phyloP scores from a whole-genome alignment of 2,329 filamentous ascomycete species.

The Pseudogymnoascus verrucosus region DNA sequence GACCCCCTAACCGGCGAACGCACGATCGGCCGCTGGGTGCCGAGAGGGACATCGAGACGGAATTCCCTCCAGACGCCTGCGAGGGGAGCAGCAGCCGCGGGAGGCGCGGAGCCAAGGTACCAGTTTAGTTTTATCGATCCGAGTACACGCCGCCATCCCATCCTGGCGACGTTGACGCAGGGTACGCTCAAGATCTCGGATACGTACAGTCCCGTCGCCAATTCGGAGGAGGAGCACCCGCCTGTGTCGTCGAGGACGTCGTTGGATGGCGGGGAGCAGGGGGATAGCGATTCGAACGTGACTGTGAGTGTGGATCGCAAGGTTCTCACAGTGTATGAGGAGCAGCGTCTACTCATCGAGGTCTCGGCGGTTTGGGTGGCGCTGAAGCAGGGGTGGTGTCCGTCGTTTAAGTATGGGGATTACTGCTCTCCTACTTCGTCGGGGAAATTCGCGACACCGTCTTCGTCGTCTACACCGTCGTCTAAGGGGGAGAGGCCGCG shows the following conservation, averaged over 20 bases:
- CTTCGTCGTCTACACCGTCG: not conserved
- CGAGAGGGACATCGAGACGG: constrained; percentile 34
- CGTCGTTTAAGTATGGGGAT: constrained; percentile 31
- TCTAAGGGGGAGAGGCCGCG: constrained; percentile 14
- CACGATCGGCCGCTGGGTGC: constrained; percentile 63
- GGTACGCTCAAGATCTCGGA: constrained; percentile 62
- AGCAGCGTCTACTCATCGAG: constrained; percentile 33
- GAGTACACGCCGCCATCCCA: constrained; percentile 60
- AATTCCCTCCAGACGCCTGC: constrained; percentile 2
- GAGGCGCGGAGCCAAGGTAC: constrained; percentile 46
- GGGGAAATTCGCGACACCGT: not conserved
- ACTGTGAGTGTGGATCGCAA: not conserved
- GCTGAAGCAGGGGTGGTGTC: constrained; percentile 37
- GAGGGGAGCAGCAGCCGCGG: constrained; percentile 16
- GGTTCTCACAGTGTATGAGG: not conserved
- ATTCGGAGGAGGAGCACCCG: constrained; percentile 41
- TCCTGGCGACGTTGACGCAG: constrained; percentile 61
- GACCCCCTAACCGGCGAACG: constrained; percentile 48
- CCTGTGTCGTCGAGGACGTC: constrained; percentile 30
- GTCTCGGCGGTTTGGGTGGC: constrained; percentile 46
- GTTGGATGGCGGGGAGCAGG: not conserved
- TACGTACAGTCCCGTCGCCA: constrained; percentile 51
- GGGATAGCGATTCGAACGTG: not conserved
- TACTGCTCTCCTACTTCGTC: constrained; percentile 12
- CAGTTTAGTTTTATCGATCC: constrained; percentile 72